phyloP scores from a whole-genome alignment of 2,329 filamentous ascomycete genomes.

The Cordyceps tenuipes region DNA sequence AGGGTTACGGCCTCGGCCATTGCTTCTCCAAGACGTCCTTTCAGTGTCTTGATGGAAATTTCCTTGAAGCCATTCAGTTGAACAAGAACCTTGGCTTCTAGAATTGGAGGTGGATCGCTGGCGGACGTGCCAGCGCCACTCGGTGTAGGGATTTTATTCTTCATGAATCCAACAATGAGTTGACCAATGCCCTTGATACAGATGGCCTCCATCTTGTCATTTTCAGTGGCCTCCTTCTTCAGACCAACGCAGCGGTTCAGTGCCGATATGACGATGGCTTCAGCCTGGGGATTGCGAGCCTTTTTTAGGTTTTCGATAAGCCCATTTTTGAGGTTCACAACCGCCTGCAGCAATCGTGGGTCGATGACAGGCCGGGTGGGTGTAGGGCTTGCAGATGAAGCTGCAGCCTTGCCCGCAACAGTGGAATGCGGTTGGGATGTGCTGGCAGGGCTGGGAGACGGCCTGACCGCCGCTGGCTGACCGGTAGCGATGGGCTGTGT shows the following conservation, averaged over 20 bases:
- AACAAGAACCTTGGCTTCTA: conserved; percentile 33
- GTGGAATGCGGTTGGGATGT: conserved; percentile 13
- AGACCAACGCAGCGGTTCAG: conserved; percentile 43
- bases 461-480: not conserved
- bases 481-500: conserved; percentile 12
- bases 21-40: conserved; percentile 30
- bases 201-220: conserved; percentile 39
- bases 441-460: conserved; percentile 5
- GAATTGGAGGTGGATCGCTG: conserved; percentile 21
- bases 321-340: conserved; percentile 39
- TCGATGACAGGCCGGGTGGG: conserved; percentile 32
- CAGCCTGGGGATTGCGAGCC: conserved; percentile 32
- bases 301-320: conserved; percentile 38
- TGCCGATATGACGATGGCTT: conserved; percentile 44
- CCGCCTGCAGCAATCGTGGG: conserved; percentile 32
- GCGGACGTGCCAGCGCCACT: conserved; percentile 20
- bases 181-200: conserved; percentile 35
- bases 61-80: conserved; percentile 38
- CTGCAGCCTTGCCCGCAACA: conserved; percentile 18
- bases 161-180: conserved; percentile 36
- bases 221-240: conserved; percentile 34
- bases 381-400: conserved; percentile 20
- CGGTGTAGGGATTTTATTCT: conserved; percentile 27
- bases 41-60: conserved; percentile 35
- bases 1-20: conserved; percentile 39